Percentiles rank a stretch among this genome's conserved stretches.
phyloP scores from a whole-genome alignment of 1,139 yeast genomes.

The Blastobotrys indianensis region DNA sequence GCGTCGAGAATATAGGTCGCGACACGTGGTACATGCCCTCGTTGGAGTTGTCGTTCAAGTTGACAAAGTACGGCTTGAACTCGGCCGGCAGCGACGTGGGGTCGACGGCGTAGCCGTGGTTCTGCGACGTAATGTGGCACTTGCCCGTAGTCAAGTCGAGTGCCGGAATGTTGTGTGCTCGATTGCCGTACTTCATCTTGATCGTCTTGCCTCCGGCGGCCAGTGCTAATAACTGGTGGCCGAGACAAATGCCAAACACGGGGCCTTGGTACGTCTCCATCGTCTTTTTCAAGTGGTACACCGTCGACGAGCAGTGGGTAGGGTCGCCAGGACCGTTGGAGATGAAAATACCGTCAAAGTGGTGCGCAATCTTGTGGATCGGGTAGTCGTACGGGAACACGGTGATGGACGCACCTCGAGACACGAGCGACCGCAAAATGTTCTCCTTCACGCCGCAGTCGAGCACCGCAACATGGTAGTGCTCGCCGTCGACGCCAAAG shows the following conservation, averaged over 20 bases:
- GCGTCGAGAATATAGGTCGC: constrained; percentile 90
- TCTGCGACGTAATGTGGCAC: constrained; percentile 96
- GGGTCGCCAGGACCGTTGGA: constrained; percentile 99
- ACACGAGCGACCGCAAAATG: constrained; percentile 83
- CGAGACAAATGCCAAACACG: constrained; percentile 93
- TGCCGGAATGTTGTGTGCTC: constrained; percentile 98
- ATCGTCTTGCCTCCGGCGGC: constrained; percentile 92
- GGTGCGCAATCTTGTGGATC: constrained; percentile 80
- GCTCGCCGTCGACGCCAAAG: constrained; percentile 39
- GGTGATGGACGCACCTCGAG: constrained; percentile 93
- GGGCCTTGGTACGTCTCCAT: constrained; percentile 72
- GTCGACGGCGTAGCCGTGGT: constrained; percentile 97
- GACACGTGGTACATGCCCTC: constrained; percentile 91
- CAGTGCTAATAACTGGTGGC: constrained; percentile 90
- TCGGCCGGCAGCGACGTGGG: constrained; percentile 65
- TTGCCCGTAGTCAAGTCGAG: constrained; percentile 82
- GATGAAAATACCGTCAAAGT: constrained; percentile 90
- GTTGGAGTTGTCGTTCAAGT: constrained; percentile 89
- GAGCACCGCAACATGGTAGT: constrained; percentile 80
- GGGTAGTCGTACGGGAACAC: constrained; percentile 96
- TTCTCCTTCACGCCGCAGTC: constrained; percentile 99
- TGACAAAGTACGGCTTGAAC: constrained; percentile 82
- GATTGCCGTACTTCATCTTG: constrained; percentile 93
- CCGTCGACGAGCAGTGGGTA: constrained; percentile 81
- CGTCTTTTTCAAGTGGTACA: constrained; percentile 64